Evolutionary conservation across 169 alveolate species (phyloP).

Genomic region (Plasmodium cynomolgi): DNA sequence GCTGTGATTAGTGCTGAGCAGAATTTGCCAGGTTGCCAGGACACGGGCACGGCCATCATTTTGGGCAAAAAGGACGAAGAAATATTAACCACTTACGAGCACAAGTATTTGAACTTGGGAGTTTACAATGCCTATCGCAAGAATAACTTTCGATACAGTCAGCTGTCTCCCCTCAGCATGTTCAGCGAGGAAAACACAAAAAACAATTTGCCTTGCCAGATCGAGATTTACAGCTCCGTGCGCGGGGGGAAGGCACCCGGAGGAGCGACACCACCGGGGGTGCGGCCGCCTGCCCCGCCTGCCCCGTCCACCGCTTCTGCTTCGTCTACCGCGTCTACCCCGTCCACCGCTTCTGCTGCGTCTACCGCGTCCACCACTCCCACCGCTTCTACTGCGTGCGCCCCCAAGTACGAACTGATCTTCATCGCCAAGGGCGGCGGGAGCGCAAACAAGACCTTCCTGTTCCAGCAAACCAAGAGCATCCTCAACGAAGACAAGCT

Average conservation of each 20-base stretch:
- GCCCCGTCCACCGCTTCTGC: neutral
- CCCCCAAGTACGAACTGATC: slow-evolving; percentile 83
- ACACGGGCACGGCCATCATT: slow-evolving; percentile 92
- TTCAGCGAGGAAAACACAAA: slow-evolving; percentile 90
- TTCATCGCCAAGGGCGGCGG: slow-evolving; percentile 93
- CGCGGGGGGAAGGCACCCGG: neutral
- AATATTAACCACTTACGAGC: slow-evolving; percentile 77
- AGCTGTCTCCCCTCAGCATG: slow-evolving; percentile 90
- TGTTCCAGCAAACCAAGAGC: slow-evolving; percentile 90
- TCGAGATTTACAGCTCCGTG: slow-evolving; percentile 78
- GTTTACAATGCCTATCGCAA: slow-evolving; percentile 88
- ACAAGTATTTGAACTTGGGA: slow-evolving; percentile 86
- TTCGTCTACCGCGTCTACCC: slow-evolving; percentile 62
- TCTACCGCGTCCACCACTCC: neutral
- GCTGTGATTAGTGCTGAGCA: slow-evolving; percentile 86
- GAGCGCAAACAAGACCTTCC: slow-evolving; percentile 90
- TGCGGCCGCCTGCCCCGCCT: neutral
- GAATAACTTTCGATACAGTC: slow-evolving; percentile 87
- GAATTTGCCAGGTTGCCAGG: slow-evolving; percentile 92
- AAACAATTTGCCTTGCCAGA: slow-evolving; percentile 90
- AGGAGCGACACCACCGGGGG: neutral
- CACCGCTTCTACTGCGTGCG: slow-evolving; percentile 30
- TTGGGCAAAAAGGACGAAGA: slow-evolving; percentile 87
- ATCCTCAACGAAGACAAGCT: slow-evolving; percentile 83
- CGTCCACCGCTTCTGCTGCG: neutral